A percentile compares a stretch with the other conserved stretches of the same genome.
These are phyloP conservation scores for Aspergillus neotritici DNA, from an alignment of 2,329 filamentous ascomycete genomes.

Conservation along the genomic window DNA sequence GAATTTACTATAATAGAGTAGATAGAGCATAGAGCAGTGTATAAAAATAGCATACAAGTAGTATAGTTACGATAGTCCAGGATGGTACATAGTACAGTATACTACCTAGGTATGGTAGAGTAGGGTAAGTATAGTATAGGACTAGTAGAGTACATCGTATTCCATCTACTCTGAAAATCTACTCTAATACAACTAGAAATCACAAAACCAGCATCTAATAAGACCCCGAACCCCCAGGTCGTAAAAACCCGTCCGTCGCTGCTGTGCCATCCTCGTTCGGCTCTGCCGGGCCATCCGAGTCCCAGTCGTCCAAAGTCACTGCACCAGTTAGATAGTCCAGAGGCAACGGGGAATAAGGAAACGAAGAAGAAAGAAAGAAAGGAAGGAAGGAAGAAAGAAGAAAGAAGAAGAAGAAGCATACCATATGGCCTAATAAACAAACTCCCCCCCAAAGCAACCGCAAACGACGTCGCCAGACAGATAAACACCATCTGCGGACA, in stretches of 20 bases:
- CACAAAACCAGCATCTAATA: too few relatives aligned
- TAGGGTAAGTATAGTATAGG: too few relatives aligned
- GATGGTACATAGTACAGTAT: too few relatives aligned
- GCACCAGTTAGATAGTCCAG: conserved; percentile 3
- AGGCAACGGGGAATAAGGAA: background rate
- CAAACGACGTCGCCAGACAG: conserved; percentile 63
- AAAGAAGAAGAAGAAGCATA: conserved; percentile 44
- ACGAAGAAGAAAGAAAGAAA: conserved; percentile 16
- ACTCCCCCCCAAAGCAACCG: conserved; percentile 58
- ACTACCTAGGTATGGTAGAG: too few relatives aligned
- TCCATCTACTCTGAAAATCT: too few relatives aligned
- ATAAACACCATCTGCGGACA: conserved; percentile 83
- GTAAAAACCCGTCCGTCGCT: conserved; percentile 14
- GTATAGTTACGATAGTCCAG: too few relatives aligned
- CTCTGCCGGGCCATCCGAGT: conserved; percentile 11
- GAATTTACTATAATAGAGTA: too few relatives aligned
- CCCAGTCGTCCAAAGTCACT: conserved; percentile 16
- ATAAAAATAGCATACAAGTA: too few relatives aligned
- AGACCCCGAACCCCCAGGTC: background rate
- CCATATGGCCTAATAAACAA: conserved; percentile 68
- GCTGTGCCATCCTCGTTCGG: conserved; percentile 18
- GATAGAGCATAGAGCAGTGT: too few relatives aligned
- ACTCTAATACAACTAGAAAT: too few relatives aligned
- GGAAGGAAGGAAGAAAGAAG: conserved; percentile 14
- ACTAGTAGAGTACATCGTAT: too few relatives aligned